Percentiles rank a stretch among this genome's conserved stretches.
Evolutionary conservation across 768 basidiomycete genomes (phyloP).

Genomic region (Calocera cornea): DNA sequence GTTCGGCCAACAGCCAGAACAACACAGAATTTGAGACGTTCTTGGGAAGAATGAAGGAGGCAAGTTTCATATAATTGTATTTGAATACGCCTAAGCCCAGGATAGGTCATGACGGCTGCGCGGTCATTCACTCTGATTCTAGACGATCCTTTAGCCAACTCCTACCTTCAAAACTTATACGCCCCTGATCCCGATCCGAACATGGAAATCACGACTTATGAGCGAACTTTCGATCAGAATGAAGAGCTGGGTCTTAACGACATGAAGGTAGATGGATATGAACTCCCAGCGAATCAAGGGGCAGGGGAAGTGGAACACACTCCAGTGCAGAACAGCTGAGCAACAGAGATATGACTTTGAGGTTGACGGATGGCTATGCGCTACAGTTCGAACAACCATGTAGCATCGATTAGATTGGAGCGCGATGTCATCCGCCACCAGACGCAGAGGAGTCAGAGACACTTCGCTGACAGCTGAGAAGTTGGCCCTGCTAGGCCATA

Average conservation of each 20-base stretch:
- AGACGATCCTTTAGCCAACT: conserved; percentile 91
- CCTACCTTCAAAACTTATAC: conserved; percentile 91
- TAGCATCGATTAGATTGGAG: no score
- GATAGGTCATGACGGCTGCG: conserved; percentile 61
- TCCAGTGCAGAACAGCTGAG: background rate
- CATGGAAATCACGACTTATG: conserved; percentile 71
- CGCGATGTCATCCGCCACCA: no score
- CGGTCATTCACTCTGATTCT: conserved; percentile 81
- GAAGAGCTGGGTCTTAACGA: conserved; percentile 89
- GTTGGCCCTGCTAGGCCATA: no score
- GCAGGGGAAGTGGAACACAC: conserved; percentile 7
- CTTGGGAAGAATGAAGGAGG: conserved; percentile 60
- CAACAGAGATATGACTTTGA: background rate
- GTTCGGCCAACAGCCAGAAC: conserved; percentile 22
- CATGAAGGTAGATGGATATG: conserved; percentile 70
- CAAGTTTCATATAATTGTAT: conserved; percentile 28
- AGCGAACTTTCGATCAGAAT: conserved; percentile 79
- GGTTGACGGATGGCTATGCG: no score
- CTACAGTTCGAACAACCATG: no score
- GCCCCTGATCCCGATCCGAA: conserved; percentile 95
- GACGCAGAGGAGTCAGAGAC: no score
- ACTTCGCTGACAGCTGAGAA: no score
- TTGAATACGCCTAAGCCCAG: background rate
- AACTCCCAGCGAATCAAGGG: conserved; percentile 23
- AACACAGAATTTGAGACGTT: conserved; percentile 55